These are phyloP conservation scores for Prunus mongolica DNA, from an alignment of 306 rosid species.

Conservation along the genomic window DNA sequence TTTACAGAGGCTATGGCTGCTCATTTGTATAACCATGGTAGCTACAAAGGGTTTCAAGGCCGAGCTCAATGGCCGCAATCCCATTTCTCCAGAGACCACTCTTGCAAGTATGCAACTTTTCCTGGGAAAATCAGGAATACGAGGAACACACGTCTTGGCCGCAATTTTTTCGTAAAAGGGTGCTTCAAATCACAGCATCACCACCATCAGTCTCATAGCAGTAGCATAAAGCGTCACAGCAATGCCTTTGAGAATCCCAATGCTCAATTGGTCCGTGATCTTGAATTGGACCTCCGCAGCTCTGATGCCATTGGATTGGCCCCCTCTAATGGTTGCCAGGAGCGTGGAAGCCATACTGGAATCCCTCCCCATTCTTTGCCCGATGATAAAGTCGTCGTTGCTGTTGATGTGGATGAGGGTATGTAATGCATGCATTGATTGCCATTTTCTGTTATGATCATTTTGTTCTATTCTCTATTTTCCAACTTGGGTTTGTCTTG, in stretches of 20 bases:
- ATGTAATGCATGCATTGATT: slow-evolving; percentile 10
- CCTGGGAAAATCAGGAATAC: neutral
- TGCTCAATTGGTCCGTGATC: slow-evolving; percentile 35
- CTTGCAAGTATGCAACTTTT: neutral
- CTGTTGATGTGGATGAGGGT: slow-evolving; percentile 97
- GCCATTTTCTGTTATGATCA: neutral
- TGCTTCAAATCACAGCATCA: slow-evolving; percentile 30
- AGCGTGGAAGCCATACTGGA: slow-evolving; percentile 25
- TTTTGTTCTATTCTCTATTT: neutral
- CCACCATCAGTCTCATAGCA: neutral
- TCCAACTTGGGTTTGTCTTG: neutral
- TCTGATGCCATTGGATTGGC: slow-evolving; percentile 12
- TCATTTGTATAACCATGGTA: neutral
- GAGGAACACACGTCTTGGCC: neutral
- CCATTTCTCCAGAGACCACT: neutral
- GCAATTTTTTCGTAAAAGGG: slow-evolving; percentile 16
- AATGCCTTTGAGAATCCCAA: slow-evolving; percentile 31
- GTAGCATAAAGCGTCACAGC: slow-evolving; percentile 5
- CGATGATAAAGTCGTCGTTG: slow-evolving; percentile 52
- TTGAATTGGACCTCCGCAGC: slow-evolving; percentile 22
- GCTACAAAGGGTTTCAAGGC: neutral
- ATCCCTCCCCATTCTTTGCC: slow-evolving; percentile 37
- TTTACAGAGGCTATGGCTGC: slow-evolving; percentile 10
- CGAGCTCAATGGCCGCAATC: neutral
- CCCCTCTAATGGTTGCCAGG: slow-evolving; percentile 14